Conservation (phyloP, 2,329 filamentous ascomycete genomes). For the Sclerotinia nivalis region DNA sequence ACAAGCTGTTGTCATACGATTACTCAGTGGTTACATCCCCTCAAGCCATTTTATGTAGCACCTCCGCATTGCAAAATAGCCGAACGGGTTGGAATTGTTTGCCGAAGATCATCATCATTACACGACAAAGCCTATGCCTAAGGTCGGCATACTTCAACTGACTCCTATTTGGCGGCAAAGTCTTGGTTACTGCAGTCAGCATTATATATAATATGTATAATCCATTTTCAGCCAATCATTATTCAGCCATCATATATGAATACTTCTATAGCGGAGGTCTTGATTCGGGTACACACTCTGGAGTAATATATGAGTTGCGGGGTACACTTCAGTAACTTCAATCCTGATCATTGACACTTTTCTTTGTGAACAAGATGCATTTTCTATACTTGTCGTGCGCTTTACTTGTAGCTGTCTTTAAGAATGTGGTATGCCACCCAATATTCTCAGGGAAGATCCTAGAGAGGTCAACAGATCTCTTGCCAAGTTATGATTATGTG, state of each 20-base stretch:
- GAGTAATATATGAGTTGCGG: neutral
- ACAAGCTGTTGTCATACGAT: neutral
- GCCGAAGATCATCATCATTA: neutral
- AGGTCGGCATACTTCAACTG: neutral
- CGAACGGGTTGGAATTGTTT: neutral
- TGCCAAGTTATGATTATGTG: constrained; percentile 23
- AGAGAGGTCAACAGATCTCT: neutral
- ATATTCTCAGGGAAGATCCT: neutral
- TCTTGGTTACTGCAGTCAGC: constrained; percentile 2
- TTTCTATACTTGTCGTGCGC: neutral
- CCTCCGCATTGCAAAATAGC: neutral
- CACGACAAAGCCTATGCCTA: neutral
- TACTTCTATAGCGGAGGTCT: neutral
- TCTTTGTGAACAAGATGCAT: neutral
- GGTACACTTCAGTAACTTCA: neutral
- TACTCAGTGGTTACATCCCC: neutral
- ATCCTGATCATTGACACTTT: neutral
- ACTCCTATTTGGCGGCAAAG: neutral
- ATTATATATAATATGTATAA: neutral
- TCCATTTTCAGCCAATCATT: neutral
- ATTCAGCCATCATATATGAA: neutral
- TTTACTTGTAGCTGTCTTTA: neutral
- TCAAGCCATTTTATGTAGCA: neutral
- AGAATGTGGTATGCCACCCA: neutral
- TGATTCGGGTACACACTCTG: neutral